These are phyloP conservation scores for Cladosporium sp. DNA, from an alignment of 2,329 filamentous ascomycete species.

Conservation along the genomic window DNA sequence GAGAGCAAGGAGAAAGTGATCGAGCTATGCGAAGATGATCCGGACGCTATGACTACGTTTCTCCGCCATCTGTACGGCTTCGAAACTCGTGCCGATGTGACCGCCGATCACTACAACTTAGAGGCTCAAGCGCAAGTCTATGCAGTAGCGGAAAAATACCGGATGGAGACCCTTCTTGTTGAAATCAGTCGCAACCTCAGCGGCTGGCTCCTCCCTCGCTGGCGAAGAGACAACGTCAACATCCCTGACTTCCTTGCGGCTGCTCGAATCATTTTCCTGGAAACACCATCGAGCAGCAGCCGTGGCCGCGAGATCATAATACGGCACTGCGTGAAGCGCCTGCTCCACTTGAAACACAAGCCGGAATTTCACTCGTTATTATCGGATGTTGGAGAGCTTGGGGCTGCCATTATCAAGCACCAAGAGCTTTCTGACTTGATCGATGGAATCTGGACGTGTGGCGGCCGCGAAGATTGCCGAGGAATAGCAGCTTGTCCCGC, in stretches of 20 bases:
- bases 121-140: background rate
- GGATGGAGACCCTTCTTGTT: background rate
- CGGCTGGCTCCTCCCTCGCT: background rate
- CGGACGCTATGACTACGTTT: background rate
- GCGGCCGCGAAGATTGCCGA: background rate
- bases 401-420: background rate
- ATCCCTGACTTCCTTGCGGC: background rate
- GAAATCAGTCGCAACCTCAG: background rate
- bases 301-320: background rate
- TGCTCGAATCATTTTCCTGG: background rate
- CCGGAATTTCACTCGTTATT: background rate
- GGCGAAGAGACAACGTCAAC: background rate
- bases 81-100: no score
- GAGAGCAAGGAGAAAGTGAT: background rate
- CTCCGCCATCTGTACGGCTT: slow-evolving; percentile 1
- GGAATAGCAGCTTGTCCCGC: no score
- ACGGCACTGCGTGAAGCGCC: background rate
- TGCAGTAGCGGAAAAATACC: background rate
- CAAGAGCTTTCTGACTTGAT: background rate
- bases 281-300: background rate
- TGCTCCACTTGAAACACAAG: background rate
- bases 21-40: background rate
- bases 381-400: background rate
- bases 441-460: background rate
- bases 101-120: background rate